Conservation (phyloP, 306 rosid species). For the Vigna reflexopilosa region DNA sequence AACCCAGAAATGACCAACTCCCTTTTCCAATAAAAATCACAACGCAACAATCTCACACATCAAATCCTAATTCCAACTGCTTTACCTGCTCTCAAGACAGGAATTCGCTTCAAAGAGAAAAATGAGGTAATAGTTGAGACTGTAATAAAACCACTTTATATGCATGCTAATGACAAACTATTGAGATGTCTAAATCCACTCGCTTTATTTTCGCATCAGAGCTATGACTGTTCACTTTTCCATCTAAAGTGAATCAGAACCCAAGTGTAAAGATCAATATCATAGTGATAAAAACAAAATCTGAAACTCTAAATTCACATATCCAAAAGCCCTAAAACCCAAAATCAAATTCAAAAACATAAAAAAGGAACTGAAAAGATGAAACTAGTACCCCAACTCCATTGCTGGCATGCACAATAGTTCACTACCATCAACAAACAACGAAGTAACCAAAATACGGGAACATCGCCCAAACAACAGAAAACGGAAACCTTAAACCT, state of each 20-base stretch:
- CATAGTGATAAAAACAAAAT: background rate
- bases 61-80: slow-evolving; percentile 52
- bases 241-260: background rate
- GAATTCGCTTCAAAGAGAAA: background rate
- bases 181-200: background rate
- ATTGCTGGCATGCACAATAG: background rate
- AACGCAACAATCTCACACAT: background rate
- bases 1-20: slow-evolving; percentile 35
- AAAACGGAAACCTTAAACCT: slow-evolving; percentile 10
- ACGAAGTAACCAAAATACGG: background rate
- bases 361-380: background rate
- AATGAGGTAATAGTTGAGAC: background rate
- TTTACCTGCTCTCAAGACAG: background rate
- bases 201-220: background rate
- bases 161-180: background rate
- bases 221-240: background rate
- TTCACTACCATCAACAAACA: background rate
- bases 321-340: background rate
- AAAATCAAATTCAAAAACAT: background rate
- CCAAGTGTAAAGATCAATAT: background rate
- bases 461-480: background rate
- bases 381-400: background rate
- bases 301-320: background rate
- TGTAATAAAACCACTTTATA: background rate
- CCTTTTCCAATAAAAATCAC: slow-evolving; percentile 2